Evolutionary conservation across 495 filamentous ascomycete genomes (phyloP).

Genomic region (Astrothelium macrocarpum): DNA sequence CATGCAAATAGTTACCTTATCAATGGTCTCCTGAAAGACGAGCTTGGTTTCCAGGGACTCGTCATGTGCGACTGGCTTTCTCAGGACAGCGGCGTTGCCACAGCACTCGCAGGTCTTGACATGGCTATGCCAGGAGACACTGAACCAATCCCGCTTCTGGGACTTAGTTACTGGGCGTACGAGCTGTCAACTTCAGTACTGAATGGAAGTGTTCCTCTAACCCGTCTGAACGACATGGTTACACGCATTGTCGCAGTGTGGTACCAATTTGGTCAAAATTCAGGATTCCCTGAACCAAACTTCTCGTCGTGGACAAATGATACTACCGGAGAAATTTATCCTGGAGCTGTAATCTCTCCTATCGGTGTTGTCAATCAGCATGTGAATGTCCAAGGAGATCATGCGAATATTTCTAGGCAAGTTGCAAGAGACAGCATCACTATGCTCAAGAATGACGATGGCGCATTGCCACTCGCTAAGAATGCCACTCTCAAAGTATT

Average conservation of each 20-base stretch:
- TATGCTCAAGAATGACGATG: constrained; percentile 66
- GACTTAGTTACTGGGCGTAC: constrained; percentile 50
- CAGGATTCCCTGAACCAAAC: constrained; percentile 58
- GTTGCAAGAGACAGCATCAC: constrained; percentile 80
- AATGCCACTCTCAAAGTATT: constrained; percentile 64
- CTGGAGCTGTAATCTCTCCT: constrained; percentile 49
- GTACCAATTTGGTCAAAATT: constrained; percentile 60
- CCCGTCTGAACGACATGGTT: constrained; percentile 68
- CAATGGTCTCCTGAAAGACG: constrained; percentile 76
- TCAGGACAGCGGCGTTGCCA: constrained; percentile 68
- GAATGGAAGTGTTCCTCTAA: constrained; percentile 64
- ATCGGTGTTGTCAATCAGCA: constrained; percentile 66
- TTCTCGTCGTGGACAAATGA: constrained; percentile 88
- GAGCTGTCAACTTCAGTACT: constrained; percentile 58
- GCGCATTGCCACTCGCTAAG: constrained; percentile 48
- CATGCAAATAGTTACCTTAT: constrained; percentile 59
- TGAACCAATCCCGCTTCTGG: constrained; percentile 4
- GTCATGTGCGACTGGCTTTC: constrained; percentile 36
- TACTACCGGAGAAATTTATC: constrained; percentile 51
- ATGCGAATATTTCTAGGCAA: constrained; percentile 57
- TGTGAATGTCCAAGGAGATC: constrained; percentile 57
- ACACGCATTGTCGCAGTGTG: constrained; percentile 67
- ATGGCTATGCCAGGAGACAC: constrained; percentile 93
- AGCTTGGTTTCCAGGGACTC: constrained; percentile 89
- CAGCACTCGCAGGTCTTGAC: constrained; percentile 73